Evolutionary conservation across 306 rosid genomes (phyloP).

Genomic region (Urtica urens): DNA sequence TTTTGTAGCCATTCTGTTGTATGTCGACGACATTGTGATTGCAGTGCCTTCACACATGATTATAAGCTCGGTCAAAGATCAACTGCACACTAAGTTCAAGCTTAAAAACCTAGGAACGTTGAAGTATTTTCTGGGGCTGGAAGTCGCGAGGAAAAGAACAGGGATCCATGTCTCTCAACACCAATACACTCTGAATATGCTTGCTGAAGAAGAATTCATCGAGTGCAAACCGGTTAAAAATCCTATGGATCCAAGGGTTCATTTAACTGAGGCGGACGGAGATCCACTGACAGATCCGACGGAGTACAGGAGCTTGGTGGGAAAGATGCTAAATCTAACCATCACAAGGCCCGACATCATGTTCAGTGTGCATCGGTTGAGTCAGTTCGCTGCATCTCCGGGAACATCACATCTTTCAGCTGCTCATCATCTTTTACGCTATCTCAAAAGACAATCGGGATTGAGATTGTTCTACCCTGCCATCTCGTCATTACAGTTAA

Average conservation of each 20-base stretch:
- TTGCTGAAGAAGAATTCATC: neutral
- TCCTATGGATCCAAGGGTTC: neutral
- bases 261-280: neutral
- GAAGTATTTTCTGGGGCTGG: neutral
- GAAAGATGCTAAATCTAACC: neutral
- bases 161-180: neutral
- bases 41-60: neutral
- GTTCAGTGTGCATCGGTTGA: neutral
- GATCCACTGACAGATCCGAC: neutral
- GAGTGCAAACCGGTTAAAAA: neutral
- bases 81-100: neutral
- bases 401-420: neutral
- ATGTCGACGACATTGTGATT: neutral
- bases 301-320: neutral
- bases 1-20: neutral
- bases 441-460: neutral
- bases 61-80: neutral
- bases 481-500: neutral
- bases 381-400: neutral
- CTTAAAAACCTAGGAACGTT: neutral
- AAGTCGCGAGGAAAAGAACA: neutral
- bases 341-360: neutral
- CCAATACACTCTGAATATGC: neutral
- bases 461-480: neutral
- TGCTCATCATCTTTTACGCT: neutral